Conservation (phyloP, 2,329 filamentous ascomycete species). For the Dothidotthia symphoricarpi region DNA sequence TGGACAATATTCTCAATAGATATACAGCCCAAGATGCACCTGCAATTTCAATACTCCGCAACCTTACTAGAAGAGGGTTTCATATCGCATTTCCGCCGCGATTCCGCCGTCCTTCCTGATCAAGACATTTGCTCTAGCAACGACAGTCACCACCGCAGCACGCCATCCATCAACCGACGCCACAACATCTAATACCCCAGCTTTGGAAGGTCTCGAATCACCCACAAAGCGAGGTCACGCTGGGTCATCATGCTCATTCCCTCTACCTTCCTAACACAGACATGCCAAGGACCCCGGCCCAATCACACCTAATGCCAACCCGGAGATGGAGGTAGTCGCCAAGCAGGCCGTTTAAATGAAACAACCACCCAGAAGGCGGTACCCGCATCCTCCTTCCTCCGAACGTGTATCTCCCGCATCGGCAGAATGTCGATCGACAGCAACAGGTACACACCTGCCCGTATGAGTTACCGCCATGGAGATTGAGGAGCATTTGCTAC, state of each 20-base stretch:
- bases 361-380: slow-evolving; percentile 19
- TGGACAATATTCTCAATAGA: too few relatives aligned
- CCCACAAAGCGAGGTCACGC: slow-evolving; percentile 17
- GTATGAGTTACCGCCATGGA: slow-evolving; percentile 13
- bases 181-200: slow-evolving; percentile 11
- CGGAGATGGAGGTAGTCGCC: too few relatives aligned
- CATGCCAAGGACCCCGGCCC: slow-evolving; percentile 14
- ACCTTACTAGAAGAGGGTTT: neutral
- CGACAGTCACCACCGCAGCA: slow-evolving; percentile 11
- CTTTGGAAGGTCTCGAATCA: slow-evolving; percentile 10
- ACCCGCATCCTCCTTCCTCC: slow-evolving; percentile 10
- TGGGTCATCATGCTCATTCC: slow-evolving; percentile 8
- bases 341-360: slow-evolving; percentile 25
- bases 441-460: slow-evolving; percentile 24
- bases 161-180: slow-evolving; percentile 9
- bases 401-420: slow-evolving; percentile 23
- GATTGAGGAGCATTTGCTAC: slow-evolving; percentile 6
- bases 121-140: slow-evolving; percentile 12
- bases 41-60: too few relatives aligned
- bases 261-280: slow-evolving; percentile 14
- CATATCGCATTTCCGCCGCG: neutral
- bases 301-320: too few relatives aligned
- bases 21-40: too few relatives aligned
- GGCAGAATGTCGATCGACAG: slow-evolving; percentile 12
- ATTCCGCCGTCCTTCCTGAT: slow-evolving; percentile 19